Evolutionary conservation across 176 grass and related monocot genomes (phyloP).

Genomic region (Ensete glaucum): DNA sequence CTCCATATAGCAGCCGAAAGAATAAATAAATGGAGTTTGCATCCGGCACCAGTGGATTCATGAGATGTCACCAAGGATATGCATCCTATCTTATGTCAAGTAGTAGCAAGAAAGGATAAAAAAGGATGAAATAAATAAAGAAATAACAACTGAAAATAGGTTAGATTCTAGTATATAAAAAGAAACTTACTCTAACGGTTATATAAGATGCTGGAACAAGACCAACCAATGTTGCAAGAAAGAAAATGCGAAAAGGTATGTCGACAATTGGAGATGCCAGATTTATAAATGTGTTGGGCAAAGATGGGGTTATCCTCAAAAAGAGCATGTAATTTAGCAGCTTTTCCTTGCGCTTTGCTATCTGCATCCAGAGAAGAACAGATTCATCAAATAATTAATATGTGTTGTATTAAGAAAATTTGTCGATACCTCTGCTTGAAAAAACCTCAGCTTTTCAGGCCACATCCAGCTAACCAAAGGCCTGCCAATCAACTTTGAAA

Average conservation of each 20-base stretch:
- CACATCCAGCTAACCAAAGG: conserved; percentile 84
- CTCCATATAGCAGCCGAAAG: neutral
- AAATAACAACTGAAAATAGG: conserved; percentile 9
- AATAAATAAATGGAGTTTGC: neutral
- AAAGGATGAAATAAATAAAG: neutral
- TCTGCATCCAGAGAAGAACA: conserved; percentile 42
- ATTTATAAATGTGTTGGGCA: conserved; percentile 99
- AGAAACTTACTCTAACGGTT: conserved; percentile 70
- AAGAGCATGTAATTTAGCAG: conserved; percentile 98
- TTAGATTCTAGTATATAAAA: conserved; percentile 8
- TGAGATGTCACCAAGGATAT: neutral
- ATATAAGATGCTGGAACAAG: conserved; percentile 94
- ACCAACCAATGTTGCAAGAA: conserved; percentile 80
- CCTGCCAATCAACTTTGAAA: conserved; percentile 91
- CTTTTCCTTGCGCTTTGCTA: conserved; percentile 82
- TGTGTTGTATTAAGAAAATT: conserved; percentile 4
- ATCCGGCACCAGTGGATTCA: neutral
- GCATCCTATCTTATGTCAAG: no score
- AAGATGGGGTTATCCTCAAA: conserved; percentile 91
- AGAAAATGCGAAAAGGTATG: conserved; percentile 98
- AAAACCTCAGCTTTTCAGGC: conserved; percentile 86
- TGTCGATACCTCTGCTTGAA: conserved; percentile 80
- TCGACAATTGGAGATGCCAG: conserved; percentile 98
- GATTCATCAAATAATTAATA: neutral
- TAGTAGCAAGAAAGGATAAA: neutral